Conservation (phyloP, 306 rosid genomes). For the peach (Prunus persica) region DNA sequence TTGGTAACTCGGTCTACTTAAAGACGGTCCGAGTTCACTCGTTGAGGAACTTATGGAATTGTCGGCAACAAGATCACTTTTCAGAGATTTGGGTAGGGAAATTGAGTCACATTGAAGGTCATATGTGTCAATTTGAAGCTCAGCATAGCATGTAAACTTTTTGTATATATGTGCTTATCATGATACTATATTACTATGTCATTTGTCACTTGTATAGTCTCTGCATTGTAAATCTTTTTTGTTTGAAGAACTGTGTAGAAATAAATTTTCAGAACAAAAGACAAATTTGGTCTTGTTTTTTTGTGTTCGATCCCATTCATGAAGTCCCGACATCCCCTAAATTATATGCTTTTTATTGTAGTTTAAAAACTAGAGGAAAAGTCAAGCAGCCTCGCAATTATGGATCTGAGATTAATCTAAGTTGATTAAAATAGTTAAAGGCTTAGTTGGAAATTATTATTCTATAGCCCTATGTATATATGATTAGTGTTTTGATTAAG, state of each 20-base stretch:
- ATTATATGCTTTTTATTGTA: constrained; percentile 15
- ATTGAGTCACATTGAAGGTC: constrained; percentile 20
- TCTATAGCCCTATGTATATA: background rate
- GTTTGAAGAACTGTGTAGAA: background rate
- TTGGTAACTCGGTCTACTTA: constrained; percentile 3
- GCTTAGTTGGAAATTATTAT: background rate
- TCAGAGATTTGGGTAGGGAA: background rate
- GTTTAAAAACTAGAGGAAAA: constrained; percentile 12
- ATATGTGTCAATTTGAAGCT: constrained; percentile 34
- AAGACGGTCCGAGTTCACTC: constrained; percentile 6
- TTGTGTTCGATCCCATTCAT: constrained; percentile 24
- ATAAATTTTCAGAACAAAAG: background rate
- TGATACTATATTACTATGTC: constrained; percentile 28
- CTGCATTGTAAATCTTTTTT: constrained; percentile 17
- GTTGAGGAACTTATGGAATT: background rate
- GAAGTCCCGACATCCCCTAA: constrained; percentile 28
- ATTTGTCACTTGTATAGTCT: constrained; percentile 26
- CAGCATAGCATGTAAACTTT: background rate
- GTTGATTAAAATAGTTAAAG: constrained; percentile 7
- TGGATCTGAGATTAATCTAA: constrained; percentile 30
- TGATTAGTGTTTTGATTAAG: background rate
- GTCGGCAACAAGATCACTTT: constrained; percentile 11
- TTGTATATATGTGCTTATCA: constrained; percentile 18
- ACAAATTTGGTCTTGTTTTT: constrained; percentile 25
- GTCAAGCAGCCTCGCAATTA: constrained; percentile 35